Percentiles rank a stretch among this genome's conserved stretches.
These are phyloP conservation scores for Microdochium trichocladiopsis DNA, from an alignment of 2,329 filamentous ascomycete species.

Conservation along the genomic window DNA sequence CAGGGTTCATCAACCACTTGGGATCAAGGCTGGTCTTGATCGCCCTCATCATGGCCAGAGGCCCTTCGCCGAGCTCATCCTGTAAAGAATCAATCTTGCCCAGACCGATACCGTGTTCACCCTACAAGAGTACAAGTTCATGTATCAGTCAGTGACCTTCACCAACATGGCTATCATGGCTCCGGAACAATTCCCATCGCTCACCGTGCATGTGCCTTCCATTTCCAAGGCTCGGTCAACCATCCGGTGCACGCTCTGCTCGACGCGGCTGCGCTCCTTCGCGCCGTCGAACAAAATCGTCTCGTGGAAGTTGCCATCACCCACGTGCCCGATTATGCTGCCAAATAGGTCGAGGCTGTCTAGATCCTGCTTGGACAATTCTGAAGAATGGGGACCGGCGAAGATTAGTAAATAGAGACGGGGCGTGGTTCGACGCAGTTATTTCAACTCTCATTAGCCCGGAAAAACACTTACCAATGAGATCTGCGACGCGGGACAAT, in stretches of 20 bases:
- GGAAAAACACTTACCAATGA: conserved; percentile 32
- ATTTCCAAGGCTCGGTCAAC: conserved; percentile 58
- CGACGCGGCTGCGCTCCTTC: conserved; percentile 37
- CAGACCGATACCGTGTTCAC: conserved; percentile 58
- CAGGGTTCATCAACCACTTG: background rate
- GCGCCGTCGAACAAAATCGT: conserved; percentile 33
- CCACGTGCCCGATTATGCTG: conserved; percentile 58
- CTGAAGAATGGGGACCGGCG: conserved; percentile 18
- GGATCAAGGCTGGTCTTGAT: background rate
- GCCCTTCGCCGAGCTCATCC: conserved; percentile 47
- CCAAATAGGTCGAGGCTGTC: conserved; percentile 47
- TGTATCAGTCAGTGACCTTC: background rate
- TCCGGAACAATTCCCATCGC: too few species aligned
- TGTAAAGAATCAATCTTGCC: conserved; percentile 47
- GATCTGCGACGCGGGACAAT: conserved; percentile 48
- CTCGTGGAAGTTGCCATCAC: conserved; percentile 61
- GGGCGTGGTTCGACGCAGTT: too few species aligned
- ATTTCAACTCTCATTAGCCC: too few species aligned
- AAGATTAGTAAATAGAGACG: too few species aligned
- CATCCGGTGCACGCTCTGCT: conserved; percentile 55
- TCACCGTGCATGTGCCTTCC: conserved; percentile 58
- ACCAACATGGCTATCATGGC: too few species aligned
- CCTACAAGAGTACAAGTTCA: conserved; percentile 13
- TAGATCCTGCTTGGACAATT: conserved; percentile 53
- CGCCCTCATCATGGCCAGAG: conserved; percentile 53